Evolutionary conservation across 2,329 filamentous ascomycete species (phyloP).

Genomic region (Cercospora sp.): DNA sequence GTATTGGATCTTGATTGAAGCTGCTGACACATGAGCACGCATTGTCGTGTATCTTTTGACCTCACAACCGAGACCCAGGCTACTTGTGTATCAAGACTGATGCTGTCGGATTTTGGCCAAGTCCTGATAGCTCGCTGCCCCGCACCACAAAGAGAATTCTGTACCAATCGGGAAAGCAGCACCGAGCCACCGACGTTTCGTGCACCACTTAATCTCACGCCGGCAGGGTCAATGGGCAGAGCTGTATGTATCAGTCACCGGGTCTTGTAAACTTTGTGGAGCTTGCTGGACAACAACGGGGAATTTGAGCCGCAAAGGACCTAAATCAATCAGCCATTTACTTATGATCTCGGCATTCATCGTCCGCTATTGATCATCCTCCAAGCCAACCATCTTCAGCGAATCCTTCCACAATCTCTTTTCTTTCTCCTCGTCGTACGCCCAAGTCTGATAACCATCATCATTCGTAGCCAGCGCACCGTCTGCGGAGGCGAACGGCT

Average conservation of each 20-base stretch:
- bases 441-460: conserved; percentile 39
- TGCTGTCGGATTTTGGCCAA: background rate
- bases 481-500: conserved; percentile 28
- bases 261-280: too few species aligned
- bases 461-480: conserved; percentile 25
- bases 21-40: background rate
- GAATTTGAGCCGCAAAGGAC: background rate
- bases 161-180: conserved; percentile 8
- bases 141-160: background rate
- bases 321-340: background rate
- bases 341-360: background rate
- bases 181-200: conserved; percentile 3
- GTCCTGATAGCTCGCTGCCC: conserved; percentile 6
- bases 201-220: background rate
- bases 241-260: background rate
- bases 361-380: conserved; percentile 15
- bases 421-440: conserved; percentile 44
- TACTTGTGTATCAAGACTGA: background rate
- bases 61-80: background rate
- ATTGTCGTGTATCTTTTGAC: background rate
- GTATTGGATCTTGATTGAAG: background rate
- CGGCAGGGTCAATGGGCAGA: background rate
- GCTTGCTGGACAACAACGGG: background rate
- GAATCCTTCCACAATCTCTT: conserved; percentile 44
- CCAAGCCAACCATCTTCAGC: conserved; percentile 19